phyloP scores from a whole-genome alignment of 2,329 filamentous ascomycete genomes.

The Epicoccum sorghinum region DNA sequence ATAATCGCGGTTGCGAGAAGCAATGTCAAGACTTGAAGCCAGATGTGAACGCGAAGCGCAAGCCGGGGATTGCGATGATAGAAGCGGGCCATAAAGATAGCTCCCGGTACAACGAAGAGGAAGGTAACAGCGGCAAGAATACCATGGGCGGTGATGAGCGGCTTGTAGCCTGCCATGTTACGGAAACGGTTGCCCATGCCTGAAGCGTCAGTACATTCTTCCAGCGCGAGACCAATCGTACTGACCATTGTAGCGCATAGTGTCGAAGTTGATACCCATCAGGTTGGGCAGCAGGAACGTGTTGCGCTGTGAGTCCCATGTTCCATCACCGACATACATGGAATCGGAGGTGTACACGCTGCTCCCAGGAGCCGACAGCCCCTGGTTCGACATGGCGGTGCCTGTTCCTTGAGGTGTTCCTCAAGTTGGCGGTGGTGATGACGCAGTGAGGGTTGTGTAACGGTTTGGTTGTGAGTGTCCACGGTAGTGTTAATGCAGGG shows the following conservation, averaged over 20 bases:
- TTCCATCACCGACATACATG: constrained; percentile 80
- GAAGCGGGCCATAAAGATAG: constrained; percentile 77
- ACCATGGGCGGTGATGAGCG: constrained; percentile 72
- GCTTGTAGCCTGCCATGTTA: constrained; percentile 71
- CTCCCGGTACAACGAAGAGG: constrained; percentile 72
- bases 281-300: constrained; percentile 80
- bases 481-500: constrained; percentile 9
- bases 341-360: constrained; percentile 75
- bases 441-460: constrained; percentile 18
- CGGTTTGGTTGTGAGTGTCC: constrained; percentile 8
- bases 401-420: background rate
- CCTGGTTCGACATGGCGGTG: constrained; percentile 34
- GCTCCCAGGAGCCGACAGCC: constrained; percentile 72
- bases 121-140: constrained; percentile 76
- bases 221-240: background rate
- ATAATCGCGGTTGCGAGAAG: constrained; percentile 74
- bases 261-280: constrained; percentile 76
- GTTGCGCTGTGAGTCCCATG: constrained; percentile 80
- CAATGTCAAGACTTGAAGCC: constrained; percentile 73
- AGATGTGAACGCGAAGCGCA: constrained; percentile 73
- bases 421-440: constrained; percentile 4
- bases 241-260: constrained; percentile 82
- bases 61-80: constrained; percentile 66
- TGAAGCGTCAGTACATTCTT: constrained; percentile 43
- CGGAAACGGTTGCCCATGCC: constrained; percentile 84